These are phyloP conservation scores for Lactarius psammicola DNA, from an alignment of 768 basidiomycete species.

Conservation along the genomic window DNA sequence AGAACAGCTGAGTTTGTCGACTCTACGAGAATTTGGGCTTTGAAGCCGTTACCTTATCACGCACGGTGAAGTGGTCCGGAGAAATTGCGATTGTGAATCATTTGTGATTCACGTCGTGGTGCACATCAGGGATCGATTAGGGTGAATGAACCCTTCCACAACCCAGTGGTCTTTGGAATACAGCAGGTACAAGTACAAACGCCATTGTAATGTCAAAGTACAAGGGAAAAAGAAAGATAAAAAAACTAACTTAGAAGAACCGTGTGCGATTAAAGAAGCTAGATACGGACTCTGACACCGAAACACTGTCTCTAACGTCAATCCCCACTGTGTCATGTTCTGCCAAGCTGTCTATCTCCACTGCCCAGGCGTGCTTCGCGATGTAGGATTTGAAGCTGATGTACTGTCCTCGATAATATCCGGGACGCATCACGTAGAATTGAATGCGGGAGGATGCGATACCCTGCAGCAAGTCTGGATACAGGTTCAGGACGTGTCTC, in stretches of 20 bases:
- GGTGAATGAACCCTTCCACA: slow-evolving; percentile 1
- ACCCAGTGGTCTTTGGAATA: slow-evolving; percentile 1
- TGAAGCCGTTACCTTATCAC: too few species aligned
- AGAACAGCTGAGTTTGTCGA: background rate
- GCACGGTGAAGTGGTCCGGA: too few species aligned
- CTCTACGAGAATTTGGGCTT: background rate
- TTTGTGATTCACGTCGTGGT: background rate
- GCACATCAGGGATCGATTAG: background rate
- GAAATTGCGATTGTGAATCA: background rate
- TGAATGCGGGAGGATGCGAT: slow-evolving; percentile 25
- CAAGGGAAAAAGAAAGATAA: background rate
- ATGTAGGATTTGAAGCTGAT: slow-evolving; percentile 21
- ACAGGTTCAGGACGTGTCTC: slow-evolving; percentile 17
- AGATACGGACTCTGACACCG: slow-evolving; percentile 19
- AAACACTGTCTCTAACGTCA: slow-evolving; percentile 19
- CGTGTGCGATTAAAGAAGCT: slow-evolving; percentile 22
- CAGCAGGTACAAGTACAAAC: slow-evolving; percentile 2
- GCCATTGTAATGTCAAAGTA: background rate
- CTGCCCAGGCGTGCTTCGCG: slow-evolving; percentile 12
- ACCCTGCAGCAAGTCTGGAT: slow-evolving; percentile 12
- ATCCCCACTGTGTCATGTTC: slow-evolving; percentile 22
- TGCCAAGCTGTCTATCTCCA: slow-evolving; percentile 19
- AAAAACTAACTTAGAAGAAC: slow-evolving; percentile 15
- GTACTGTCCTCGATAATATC: slow-evolving; percentile 8
- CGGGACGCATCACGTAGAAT: slow-evolving; percentile 20